Conservation (phyloP, 2,329 filamentous ascomycete genomes). For the Apiospora rasikravindrae region DNA sequence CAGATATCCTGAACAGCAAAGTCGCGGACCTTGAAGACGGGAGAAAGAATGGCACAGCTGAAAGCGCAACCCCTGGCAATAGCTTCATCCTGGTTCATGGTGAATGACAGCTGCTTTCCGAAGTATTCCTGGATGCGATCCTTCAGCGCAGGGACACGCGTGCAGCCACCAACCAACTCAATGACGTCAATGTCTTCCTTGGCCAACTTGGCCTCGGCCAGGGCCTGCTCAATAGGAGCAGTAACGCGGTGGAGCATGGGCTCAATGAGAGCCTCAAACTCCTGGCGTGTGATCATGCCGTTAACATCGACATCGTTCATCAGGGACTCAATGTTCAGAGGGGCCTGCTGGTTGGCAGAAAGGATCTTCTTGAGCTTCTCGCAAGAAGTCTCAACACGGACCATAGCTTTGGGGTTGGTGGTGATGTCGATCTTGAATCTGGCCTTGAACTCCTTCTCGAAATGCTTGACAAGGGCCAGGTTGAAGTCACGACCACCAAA, state of each 20-base stretch:
- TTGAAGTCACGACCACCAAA: slow-evolving; percentile 98
- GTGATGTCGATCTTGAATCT: slow-evolving; percentile 98
- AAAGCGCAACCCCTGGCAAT: slow-evolving; percentile 95
- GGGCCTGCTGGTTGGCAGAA: slow-evolving; percentile 90
- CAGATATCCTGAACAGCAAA: slow-evolving; percentile 98
- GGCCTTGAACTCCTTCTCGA: slow-evolving; percentile 93
- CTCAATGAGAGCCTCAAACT: slow-evolving; percentile 89
- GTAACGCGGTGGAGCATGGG: slow-evolving; percentile 78
- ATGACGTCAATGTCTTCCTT: slow-evolving; percentile 91
- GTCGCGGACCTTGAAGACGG: slow-evolving; percentile 97
- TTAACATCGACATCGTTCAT: slow-evolving; percentile 98
- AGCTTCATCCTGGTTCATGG: slow-evolving; percentile 97
- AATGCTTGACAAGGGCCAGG: slow-evolving; percentile 91
- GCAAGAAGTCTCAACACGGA: slow-evolving; percentile 84
- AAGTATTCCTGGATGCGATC: slow-evolving; percentile 89
- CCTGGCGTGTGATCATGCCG: slow-evolving; percentile 88
- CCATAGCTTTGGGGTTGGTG: slow-evolving; percentile 85
- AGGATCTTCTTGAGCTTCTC: slow-evolving; percentile 99
- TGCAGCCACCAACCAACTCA: slow-evolving; percentile 93
- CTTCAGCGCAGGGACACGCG: slow-evolving; percentile 93
- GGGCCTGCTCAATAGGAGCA: slow-evolving; percentile 82
- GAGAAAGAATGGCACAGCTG: slow-evolving; percentile 95
- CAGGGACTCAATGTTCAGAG: slow-evolving; percentile 94
- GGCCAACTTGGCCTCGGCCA: slow-evolving; percentile 90
- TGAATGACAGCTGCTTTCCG: slow-evolving; percentile 90